Percentiles rank a stretch among this genome's conserved stretches.
Evolutionary conservation across 495 filamentous ascomycete species (phyloP).

Genomic region (Polyplosphaeria fusca): DNA sequence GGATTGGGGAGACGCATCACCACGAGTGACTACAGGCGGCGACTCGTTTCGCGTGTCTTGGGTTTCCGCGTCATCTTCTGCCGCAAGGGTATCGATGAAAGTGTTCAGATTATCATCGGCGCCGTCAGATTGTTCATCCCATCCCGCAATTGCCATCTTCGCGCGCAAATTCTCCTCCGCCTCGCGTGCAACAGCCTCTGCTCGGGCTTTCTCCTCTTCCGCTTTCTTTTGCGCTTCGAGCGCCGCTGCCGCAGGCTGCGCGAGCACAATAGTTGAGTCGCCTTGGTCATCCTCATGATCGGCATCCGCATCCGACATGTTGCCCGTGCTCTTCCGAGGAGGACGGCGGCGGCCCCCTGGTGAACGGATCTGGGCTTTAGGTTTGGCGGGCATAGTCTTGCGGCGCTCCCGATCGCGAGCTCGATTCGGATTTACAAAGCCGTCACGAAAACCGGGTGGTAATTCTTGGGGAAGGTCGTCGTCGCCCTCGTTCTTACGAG

Average conservation of each 20-base stretch:
- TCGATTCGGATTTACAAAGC: slow-evolving; percentile 20
- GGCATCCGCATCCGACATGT: slow-evolving; percentile 26
- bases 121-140: slow-evolving; percentile 15
- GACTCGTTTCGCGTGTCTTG: neutral
- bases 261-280: slow-evolving; percentile 9
- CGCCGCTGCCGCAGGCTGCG: slow-evolving; percentile 19
- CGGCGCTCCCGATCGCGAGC: slow-evolving; percentile 5
- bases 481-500: slow-evolving; percentile 32
- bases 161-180: slow-evolving; percentile 33
- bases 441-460: slow-evolving; percentile 32
- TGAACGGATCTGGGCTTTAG: slow-evolving; percentile 19
- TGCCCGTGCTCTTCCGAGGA: slow-evolving; percentile 18
- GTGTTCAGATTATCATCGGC: slow-evolving; percentile 11
- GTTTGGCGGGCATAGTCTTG: slow-evolving; percentile 26
- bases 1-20: neutral
- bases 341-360: slow-evolving; percentile 3
- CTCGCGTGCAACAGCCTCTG: neutral
- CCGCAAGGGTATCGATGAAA: slow-evolving; percentile 25
- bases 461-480: slow-evolving; percentile 37
- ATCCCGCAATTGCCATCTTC: slow-evolving; percentile 14
- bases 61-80: slow-evolving; percentile 11
- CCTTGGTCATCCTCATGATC: slow-evolving; percentile 26
- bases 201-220: slow-evolving; percentile 16
- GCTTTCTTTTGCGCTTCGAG: slow-evolving; percentile 15
- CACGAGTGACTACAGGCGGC: slow-evolving; percentile 1